These are phyloP conservation scores for Aegilops tauschii DNA, from an alignment of 176 grass and related monocot species.

Conservation along the genomic window DNA sequence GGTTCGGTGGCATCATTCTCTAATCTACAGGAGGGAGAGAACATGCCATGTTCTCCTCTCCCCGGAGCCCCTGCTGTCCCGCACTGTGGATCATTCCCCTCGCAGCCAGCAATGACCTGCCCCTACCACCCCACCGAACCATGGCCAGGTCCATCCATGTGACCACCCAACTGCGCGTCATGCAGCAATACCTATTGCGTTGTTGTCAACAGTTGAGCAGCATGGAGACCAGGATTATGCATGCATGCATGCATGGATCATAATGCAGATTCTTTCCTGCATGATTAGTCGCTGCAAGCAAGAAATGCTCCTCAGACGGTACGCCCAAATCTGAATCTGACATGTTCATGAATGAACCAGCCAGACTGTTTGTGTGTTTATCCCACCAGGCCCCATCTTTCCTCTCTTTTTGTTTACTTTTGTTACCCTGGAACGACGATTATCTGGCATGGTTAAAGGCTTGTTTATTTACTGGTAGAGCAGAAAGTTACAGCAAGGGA, in stretches of 20 bases:
- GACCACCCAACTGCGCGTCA: neutral
- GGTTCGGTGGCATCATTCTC: neutral
- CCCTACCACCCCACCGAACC: neutral
- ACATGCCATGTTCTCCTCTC: neutral
- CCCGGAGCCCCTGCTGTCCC: neutral
- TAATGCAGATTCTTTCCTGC: neutral
- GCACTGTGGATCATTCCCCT: neutral
- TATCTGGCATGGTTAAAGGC: neutral
- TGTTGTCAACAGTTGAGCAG: neutral
- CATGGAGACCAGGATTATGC: neutral
- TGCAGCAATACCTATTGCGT: neutral
- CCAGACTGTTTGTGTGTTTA: neutral
- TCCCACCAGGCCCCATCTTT: too few relatives aligned
- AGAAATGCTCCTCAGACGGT: neutral
- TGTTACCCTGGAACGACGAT: neutral
- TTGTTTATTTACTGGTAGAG: neutral
- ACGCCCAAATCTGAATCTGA: neutral
- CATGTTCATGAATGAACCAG: neutral
- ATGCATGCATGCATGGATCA: neutral
- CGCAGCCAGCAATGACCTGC: too few relatives aligned
- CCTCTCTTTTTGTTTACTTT: neutral
- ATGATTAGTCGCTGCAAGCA: neutral
- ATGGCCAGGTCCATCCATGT: neutral
- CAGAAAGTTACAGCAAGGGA: neutral
- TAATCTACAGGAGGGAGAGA: neutral